Base-by-base conservation (phyloP, 257 asterid genomes). In the Salvia hispanica region DNA sequence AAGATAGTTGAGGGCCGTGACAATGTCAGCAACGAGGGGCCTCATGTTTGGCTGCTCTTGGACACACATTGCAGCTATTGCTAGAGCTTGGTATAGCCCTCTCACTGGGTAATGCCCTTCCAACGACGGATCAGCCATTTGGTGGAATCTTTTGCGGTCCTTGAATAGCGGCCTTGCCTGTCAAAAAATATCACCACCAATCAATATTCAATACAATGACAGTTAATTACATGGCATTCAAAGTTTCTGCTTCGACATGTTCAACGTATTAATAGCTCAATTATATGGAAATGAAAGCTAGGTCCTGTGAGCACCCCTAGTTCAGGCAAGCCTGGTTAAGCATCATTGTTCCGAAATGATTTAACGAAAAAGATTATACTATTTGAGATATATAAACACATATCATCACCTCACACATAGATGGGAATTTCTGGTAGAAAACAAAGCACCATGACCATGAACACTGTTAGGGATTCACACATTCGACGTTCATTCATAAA, bases 41-140 rank as follows among this genome's bases (percentile, higher is more conserved):
- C 88, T 79, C 78, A 73, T 67, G 61, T 45, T 73, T 0, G 88
- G 83, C n/a, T 83, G 69, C 63, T 80, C 85, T 15, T 83, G 88
- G 34, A 83, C 85, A 39, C 88, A 83, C 88, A 80, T 83, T 57
- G 88, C 88, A 3, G 88, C 85, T 12, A 83, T 78, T 51, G 84
- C 88, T 21, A 83, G 70, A 47, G 85, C 88, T 73, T 83, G 88
- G 77, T 67, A 80, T 46, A 83, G n/a, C 6, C 85, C 83, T 73
- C 85, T 62, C 9, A 44, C 63, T 0, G 85, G 88, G 58, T 78
- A 83, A 3, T n/a, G 72, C 4, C 88, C 85, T 52, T 67, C 78
- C 28, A 83, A 75, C 5, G 76, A 63, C 0, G 88, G 85, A 53
- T 83, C 88, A 1, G 77, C 84, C 82, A 83, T 78, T 66, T 60